Evolutionary conservation across 495 filamentous ascomycete genomes (phyloP), one percentile per base, ranked within the genome.

Genomic region (Penicillium goetzii): DNA sequence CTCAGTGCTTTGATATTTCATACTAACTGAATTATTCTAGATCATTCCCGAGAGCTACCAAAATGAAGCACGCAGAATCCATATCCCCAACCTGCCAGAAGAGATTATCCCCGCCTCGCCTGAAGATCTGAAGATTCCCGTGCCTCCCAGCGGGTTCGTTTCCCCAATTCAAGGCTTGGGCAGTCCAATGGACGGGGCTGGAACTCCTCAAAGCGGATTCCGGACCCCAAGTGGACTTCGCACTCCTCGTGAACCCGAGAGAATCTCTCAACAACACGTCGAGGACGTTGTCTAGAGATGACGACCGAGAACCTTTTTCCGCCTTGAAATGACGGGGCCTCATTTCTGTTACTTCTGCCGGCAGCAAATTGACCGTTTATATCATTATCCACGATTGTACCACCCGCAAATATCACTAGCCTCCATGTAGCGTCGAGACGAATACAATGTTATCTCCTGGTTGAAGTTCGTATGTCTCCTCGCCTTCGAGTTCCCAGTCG

Each of bases 41-140:
- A 97, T 99, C 59, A 97, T 99, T 58, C 96, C 96, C 2, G 92
- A 93, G 54, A 93, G 91, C 43, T 99, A 99, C 72, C 93, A 97
- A 75, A 99, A 99, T 74, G 90, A 92, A 73, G 90, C 93, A 19
- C 92, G 90, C 69, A 88, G 93, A 58, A 91, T 99, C 66, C 86
- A 88, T 65, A 93, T 94, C 61, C 86, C 87, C 28, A 82, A 79
- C 36, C 79, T 91, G 15, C 83, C 85, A 12, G 76, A 82, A 36
- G 81, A 82, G 41, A 84, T 89, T 17, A 82, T 91, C 47, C 90
- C 90, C 2, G 85, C 84, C 34, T 92, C 89, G 4, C 92, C 93
- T 0, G 89, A 96, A 75, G 92, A 93, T 62, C 88, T 96, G 66
- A 83, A 88, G 53, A 93, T 96, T 45, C 92, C 91, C 0, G 91